Evolutionary conservation across 257 asterid genomes (phyloP).

Genomic region (Nicotiana otophora): DNA sequence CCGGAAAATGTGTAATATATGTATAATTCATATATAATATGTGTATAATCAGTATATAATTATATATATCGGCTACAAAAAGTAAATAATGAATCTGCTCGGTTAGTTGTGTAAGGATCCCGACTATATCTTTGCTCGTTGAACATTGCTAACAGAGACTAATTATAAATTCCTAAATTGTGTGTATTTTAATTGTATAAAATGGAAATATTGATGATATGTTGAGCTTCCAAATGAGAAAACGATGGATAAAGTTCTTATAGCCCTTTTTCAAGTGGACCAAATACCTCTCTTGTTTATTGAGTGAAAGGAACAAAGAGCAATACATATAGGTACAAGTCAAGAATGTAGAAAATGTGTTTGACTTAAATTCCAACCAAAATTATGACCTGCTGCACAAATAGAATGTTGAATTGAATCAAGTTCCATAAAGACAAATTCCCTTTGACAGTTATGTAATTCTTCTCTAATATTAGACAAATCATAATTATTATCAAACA

Average conservation of each 20-base stretch:
- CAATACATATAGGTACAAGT: background rate
- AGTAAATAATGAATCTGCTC: no score
- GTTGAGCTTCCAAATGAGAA: background rate
- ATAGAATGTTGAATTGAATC: background rate
- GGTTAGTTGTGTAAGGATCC: no score
- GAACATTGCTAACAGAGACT: background rate
- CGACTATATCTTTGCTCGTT: background rate
- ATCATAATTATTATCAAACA: background rate
- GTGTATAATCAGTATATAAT: no score
- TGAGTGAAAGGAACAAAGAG: slow-evolving; percentile 10
- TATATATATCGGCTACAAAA: no score
- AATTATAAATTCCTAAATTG: background rate
- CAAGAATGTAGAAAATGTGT: slow-evolving; percentile 1
- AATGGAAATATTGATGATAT: background rate
- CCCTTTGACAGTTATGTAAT: background rate
- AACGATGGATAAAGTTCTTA: background rate
- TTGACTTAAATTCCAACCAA: background rate
- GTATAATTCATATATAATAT: no score
- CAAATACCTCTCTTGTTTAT: background rate
- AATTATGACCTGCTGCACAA: background rate
- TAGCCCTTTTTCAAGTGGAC: background rate
- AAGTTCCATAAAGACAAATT: background rate
- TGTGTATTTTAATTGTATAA: background rate
- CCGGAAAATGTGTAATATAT: no score
- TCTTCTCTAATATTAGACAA: background rate